Conservation (phyloP, 2,329 filamentous ascomycete species). For the Lachnellula subtilissima region DNA sequence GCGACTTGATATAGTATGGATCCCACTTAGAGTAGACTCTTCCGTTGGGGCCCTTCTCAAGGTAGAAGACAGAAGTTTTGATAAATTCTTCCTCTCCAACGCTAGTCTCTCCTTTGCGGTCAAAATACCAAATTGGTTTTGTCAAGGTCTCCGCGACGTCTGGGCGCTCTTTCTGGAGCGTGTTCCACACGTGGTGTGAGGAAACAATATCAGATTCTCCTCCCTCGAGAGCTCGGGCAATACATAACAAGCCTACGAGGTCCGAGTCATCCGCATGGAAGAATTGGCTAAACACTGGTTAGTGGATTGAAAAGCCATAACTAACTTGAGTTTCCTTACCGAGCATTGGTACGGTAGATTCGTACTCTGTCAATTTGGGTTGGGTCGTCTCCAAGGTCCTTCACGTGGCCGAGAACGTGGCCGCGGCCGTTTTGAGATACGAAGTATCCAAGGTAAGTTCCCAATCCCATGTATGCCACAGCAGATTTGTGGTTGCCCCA, state of each 20-base stretch:
- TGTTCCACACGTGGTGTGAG: conserved; percentile 77
- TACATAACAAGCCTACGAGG: conserved; percentile 77
- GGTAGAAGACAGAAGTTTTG: conserved; percentile 66
- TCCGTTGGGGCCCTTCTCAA: conserved; percentile 62
- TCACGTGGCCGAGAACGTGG: conserved; percentile 84
- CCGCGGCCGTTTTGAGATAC: conserved; percentile 80
- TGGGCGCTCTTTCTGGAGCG: conserved; percentile 66
- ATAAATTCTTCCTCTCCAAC: conserved; percentile 72
- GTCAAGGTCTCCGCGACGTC: conserved; percentile 74
- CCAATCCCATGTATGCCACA: conserved; percentile 85
- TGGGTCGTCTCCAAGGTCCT: conserved; percentile 79
- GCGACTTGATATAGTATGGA: conserved; percentile 77
- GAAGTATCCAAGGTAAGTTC: conserved; percentile 82
- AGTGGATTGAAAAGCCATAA: not conserved
- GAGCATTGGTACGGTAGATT: conserved; percentile 83
- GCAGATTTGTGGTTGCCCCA: conserved; percentile 80
- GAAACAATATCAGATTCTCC: conserved; percentile 80
- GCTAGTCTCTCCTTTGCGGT: conserved; percentile 80
- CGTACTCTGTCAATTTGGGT: conserved; percentile 79
- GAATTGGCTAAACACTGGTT: conserved; percentile 52
- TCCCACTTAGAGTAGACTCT: conserved; percentile 84
- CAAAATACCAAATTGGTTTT: conserved; percentile 83
- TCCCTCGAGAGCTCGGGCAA: conserved; percentile 71
- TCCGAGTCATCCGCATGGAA: conserved; percentile 83
- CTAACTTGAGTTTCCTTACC: conserved; percentile 32